Base-by-base conservation (phyloP, 345 rosid species). In the Angophora floribunda region DNA sequence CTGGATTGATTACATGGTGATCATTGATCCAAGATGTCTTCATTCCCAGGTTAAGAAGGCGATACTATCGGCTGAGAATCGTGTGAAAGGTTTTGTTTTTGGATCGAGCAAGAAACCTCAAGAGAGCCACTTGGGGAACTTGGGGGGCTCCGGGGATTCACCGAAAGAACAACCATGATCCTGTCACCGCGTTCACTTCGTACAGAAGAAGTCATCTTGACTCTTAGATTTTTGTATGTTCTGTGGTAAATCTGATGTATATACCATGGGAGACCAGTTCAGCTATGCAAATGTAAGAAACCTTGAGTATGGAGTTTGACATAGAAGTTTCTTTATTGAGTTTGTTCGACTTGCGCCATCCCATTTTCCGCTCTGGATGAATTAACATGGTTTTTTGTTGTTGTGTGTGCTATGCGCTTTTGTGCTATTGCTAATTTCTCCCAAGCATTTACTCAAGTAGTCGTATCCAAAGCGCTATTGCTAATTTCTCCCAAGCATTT, bases 21-120 rank as follows among this genome's bases (percentile, higher is more conserved):
- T 75, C 82, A 75, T 41, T 75, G 84, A 75, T 75, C 84, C 4
- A 53, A 70, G 75, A 47, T 50, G 89, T 90, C 89, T 89, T 86
- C 16, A 17, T 86, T 86, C 50, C 12, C 99, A 96, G 99, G 89
- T 97, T 85, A 96, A 94, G 90, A 91, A 89, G 89, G 93, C 91
- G 45, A 95, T 97, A 89, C 65, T 88, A 70, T 94, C 96, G 47
- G 98, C 91, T 1, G 93, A 95, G 92, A 93, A 88, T 79, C 95
- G 94, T 13, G 90, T 92, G 44, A 96, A 95, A 88, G 96, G 92
- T 52, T 94, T 91, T 51, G 57, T 97, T 88, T 90, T 94, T 67
- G 98, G 96, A 89, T 91, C 96, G 26, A 93, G 92, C 86, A 89
- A 87, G 67, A 92, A 92, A 82, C 86, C 91, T 59, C 24, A 80